phyloP scores from a whole-genome alignment of 1,284 basidiomycete genomes.

The Pterula multifida region DNA sequence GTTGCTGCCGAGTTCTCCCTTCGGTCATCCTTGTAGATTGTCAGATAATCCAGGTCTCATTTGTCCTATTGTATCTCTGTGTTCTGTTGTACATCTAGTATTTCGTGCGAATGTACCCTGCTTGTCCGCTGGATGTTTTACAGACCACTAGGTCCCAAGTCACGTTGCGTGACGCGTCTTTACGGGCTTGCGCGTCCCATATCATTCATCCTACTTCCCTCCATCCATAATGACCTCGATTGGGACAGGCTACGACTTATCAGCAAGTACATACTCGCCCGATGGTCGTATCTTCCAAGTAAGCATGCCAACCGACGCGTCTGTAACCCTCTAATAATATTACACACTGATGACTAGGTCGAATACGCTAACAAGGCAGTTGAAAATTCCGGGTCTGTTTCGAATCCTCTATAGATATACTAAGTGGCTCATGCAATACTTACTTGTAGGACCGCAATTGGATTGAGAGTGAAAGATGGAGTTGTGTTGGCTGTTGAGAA shows the following conservation, averaged over 20 bases:
- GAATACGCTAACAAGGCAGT: constrained; percentile 99
- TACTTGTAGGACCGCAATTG: constrained; percentile 68
- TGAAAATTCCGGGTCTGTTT: constrained; percentile 83
- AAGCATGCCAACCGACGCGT: constrained; percentile 6
- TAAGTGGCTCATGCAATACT: background rate
- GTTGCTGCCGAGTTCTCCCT: no score
- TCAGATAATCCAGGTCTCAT: background rate
- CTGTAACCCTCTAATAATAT: constrained; percentile 3
- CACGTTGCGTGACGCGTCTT: background rate
- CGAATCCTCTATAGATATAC: background rate
- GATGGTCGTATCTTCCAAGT: constrained; percentile 98
- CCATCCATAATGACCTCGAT: constrained; percentile 78
- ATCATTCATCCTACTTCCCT: background rate
- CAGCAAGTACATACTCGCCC: constrained; percentile 96
- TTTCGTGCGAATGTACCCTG: background rate
- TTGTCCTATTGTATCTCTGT: background rate
- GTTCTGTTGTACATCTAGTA: background rate
- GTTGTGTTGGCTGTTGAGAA: constrained; percentile 95
- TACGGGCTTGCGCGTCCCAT: background rate
- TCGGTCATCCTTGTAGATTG: background rate
- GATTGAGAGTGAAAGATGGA: constrained; percentile 88
- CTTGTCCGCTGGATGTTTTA: no score
- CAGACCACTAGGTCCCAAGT: no score
- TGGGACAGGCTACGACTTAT: constrained; percentile 97
- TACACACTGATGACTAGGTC: constrained; percentile 40